phyloP scores from a whole-genome alignment of 2,329 filamentous ascomycete genomes.

The Penicillium freii region DNA sequence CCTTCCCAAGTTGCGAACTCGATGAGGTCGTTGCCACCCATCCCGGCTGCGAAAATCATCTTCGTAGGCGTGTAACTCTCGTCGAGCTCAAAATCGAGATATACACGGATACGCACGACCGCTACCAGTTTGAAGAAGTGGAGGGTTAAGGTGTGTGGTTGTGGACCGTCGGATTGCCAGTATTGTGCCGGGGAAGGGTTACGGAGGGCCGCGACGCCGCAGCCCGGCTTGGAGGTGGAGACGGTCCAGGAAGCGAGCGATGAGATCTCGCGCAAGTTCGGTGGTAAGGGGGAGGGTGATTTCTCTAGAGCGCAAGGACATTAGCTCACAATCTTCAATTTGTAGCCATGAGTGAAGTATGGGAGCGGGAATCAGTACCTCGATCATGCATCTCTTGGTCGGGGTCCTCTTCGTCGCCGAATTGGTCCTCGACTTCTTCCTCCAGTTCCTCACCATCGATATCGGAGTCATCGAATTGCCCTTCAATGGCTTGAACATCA shows the following conservation, averaged over 20 bases:
- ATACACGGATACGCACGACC: constrained; percentile 51
- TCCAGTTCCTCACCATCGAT: constrained; percentile 22
- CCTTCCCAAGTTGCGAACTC: constrained; percentile 81
- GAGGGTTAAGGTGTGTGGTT: constrained; percentile 62
- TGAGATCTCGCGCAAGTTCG: constrained; percentile 60
- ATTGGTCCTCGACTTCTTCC: constrained; percentile 15
- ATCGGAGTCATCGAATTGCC: constrained; percentile 19
- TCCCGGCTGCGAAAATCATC: constrained; percentile 84
- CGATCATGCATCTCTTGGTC: constrained; percentile 39
- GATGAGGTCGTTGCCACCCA: constrained; percentile 85
- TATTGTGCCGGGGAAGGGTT: constrained; percentile 56
- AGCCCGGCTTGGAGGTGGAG: constrained; percentile 61
- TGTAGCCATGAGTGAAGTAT: background rate
- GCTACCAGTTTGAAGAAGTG: constrained; percentile 60
- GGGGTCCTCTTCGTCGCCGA: constrained; percentile 26
- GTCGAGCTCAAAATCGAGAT: constrained; percentile 86
- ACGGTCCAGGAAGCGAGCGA: constrained; percentile 66
- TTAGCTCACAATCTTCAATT: background rate
- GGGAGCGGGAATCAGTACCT: constrained; percentile 22
- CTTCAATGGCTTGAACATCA: constrained; percentile 1
- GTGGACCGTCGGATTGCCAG: constrained; percentile 67
- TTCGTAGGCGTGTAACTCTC: constrained; percentile 96
- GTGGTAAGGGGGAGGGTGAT: constrained; percentile 39
- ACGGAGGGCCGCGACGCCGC: constrained; percentile 59
- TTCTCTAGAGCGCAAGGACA: constrained; percentile 25